Evolutionary conservation across 176 grass and related monocot species (phyloP).

Genomic region (Rhynchospora breviuscula): DNA sequence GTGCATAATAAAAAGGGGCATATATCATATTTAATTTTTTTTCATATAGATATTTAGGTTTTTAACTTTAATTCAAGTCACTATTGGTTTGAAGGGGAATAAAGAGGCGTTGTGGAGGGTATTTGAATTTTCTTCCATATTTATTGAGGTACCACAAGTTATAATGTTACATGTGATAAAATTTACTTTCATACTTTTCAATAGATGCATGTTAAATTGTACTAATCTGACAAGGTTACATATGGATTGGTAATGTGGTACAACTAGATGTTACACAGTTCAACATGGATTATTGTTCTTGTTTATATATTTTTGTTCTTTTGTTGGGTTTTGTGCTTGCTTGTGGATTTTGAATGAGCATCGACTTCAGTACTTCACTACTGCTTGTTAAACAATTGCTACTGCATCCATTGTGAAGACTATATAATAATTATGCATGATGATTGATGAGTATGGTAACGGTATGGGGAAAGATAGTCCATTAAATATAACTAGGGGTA

Average conservation of each 20-base stretch:
- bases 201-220: not conserved
- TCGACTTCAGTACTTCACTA: not conserved
- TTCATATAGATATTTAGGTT: not conserved
- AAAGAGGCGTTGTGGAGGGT: not conserved
- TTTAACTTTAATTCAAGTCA: not conserved
- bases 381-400: not conserved
- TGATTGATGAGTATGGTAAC: slow-evolving; percentile 12
- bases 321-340: not conserved
- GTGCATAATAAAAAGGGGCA: not conserved
- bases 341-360: not conserved
- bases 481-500: slow-evolving; percentile 6
- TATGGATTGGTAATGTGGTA: not conserved
- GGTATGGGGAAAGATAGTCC: not conserved
- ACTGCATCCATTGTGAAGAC: slow-evolving; percentile 6
- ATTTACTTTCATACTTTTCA: not conserved
- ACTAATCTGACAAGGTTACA: not conserved
- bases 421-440: slow-evolving; percentile 7
- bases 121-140: not conserved
- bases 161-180: not conserved
- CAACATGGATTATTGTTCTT: not conserved
- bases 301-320: not conserved
- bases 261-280: not conserved
- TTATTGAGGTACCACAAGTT: not conserved
- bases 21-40: not conserved
- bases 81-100: not conserved